Conservation (phyloP, 2,329 filamentous ascomycete genomes). For the Cladophialophora yegresii region DNA sequence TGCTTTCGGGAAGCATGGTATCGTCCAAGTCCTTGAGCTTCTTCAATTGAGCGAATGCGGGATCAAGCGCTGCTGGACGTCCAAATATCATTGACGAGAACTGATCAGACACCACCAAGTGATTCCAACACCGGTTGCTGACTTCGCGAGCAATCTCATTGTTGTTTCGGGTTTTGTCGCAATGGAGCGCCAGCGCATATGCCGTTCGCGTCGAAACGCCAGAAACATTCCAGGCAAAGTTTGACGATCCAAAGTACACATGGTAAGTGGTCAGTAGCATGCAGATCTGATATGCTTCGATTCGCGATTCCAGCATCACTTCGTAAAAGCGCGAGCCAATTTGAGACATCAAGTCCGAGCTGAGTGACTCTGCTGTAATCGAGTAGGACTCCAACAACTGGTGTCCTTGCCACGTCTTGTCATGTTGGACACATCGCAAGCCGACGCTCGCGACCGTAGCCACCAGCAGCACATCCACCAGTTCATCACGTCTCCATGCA, state of each 20-base stretch:
- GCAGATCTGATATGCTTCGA: constrained; percentile 36
- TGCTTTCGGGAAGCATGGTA: constrained; percentile 9
- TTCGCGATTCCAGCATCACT: constrained; percentile 28
- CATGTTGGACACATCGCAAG: constrained; percentile 18
- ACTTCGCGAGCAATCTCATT: constrained; percentile 35
- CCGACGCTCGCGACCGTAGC: constrained; percentile 15
- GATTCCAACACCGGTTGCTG: constrained; percentile 40
- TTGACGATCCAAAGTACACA: constrained; percentile 34
- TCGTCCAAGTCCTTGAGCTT: constrained; percentile 21
- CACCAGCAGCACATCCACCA: constrained; percentile 23
- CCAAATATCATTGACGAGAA: constrained; percentile 40
- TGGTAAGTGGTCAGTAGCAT: constrained; percentile 30
- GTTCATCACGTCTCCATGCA: constrained; percentile 17
- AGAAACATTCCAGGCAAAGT: constrained; percentile 34
- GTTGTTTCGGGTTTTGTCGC: constrained; percentile 16
- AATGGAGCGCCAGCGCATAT: constrained; percentile 34
- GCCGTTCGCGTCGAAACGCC: constrained; percentile 34
- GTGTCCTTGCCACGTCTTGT: constrained; percentile 23
- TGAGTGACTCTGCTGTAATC: constrained; percentile 10
- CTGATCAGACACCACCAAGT: constrained; percentile 38
- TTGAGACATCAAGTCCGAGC: constrained; percentile 14
- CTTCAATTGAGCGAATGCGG: constrained; percentile 18
- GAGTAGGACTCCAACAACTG: constrained; percentile 14
- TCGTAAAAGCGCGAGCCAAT: constrained; percentile 23
- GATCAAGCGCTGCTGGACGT: constrained; percentile 18